A percentile compares a stretch with the other conserved stretches of the same genome.
These are phyloP conservation scores for Beta corolliflora DNA, from an alignment of 179 eudicot species.

Conservation along the genomic window DNA sequence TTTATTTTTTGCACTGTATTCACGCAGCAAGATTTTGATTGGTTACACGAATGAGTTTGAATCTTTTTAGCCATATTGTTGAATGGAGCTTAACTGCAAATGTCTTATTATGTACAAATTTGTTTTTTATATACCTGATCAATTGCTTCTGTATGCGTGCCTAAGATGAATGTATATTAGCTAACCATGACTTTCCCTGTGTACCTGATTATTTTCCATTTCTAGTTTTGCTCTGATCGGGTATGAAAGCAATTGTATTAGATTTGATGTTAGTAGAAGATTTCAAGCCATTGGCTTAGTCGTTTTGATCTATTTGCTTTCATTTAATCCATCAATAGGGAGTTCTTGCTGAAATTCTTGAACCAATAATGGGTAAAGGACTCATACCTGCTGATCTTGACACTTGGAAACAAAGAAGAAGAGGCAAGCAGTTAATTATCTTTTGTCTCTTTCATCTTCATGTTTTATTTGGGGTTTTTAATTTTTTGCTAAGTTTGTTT, in stretches of 20 bases:
- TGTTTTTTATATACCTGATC: conserved; percentile 4
- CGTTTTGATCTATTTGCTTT: conserved; percentile 9
- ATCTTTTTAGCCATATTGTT: conserved; percentile 4
- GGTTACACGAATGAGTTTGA: background rate
- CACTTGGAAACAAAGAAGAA: conserved; percentile 98
- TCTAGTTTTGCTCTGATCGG: background rate
- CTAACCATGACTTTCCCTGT: background rate
- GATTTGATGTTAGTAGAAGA: conserved; percentile 13
- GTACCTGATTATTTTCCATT: background rate
- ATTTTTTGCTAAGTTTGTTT: background rate
- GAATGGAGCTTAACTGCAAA: background rate
- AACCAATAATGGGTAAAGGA: conserved; percentile 99
- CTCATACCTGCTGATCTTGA: conserved; percentile 96
- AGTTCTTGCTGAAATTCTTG: conserved; percentile 97
- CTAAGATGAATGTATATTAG: background rate
- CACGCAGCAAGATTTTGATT: conserved; percentile 4
- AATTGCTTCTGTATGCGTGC: background rate
- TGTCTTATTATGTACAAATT: background rate
- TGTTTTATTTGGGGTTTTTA: background rate
- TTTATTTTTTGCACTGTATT: conserved; percentile 4
- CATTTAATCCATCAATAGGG: conserved; percentile 50
- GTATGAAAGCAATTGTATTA: background rate
- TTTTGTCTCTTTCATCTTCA: background rate
- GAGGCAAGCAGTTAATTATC: conserved; percentile 61
- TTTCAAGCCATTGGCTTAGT: conserved; percentile 3